Base-by-base conservation (phyloP, 176 grass and related monocot species). In the Oryza australiensis region DNA sequence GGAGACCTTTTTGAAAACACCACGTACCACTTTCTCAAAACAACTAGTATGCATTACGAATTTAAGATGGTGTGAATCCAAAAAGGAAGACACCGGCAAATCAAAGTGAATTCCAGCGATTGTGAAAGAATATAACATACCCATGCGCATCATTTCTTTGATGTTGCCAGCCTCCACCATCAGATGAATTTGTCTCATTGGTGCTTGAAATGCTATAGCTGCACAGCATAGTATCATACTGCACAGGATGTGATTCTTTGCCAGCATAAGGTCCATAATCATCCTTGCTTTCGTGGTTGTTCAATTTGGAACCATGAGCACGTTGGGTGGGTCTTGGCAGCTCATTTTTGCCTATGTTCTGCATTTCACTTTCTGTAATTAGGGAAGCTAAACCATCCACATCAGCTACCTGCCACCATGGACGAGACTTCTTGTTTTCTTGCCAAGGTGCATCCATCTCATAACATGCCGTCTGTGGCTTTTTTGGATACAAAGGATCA, bases 371-470 rank as follows among this genome's bases (percentile, higher is more conserved):
- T 49, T 99, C 89, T 28, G 93, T 87, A 26, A 91, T 70, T 53
- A 99, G 82, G 48, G 83, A 94, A 64, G 93, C 93, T 77, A 99
- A 57, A 37, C 90, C 96, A 84, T 95, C 87, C 26, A 35, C 86
- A 65, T 90, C 90, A 70, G 90, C 64, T 57, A 95, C 70, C 68
- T 85, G 89, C 96, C 96, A 99, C 96, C 96, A 95, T 38, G 89
- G 85, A 24, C 87, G 87, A 62, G 75, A 82, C 60, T 95, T 95
- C 30, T 82, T 86, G 42, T 2, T 67, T 73, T 86, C 26, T 77
- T 78, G 35, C 89, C 87, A 94, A 51, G 93, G 79, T 59, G 79
- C 46, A 38, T 78, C 28, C 82, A 88, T 74, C 49, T 92, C 85
- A 16, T 14, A 73, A 13, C 64, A 64, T 83, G 73, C 85, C 62